These are phyloP conservation scores for Corinectria fuckeliana DNA, from an alignment of 2,329 filamentous ascomycete species.

Conservation along the genomic window DNA sequence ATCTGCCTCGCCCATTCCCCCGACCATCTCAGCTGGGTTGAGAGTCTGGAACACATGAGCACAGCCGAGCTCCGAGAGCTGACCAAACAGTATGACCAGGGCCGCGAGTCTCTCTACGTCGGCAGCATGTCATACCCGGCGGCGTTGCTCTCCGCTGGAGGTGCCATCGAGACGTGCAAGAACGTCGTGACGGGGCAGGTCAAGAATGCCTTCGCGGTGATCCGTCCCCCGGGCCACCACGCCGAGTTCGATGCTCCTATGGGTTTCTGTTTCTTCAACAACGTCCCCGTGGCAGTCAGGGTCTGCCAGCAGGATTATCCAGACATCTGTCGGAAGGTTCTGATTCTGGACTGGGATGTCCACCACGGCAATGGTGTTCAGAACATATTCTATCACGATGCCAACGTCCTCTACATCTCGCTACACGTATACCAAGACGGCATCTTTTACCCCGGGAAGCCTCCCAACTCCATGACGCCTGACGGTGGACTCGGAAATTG, in stretches of 20 bases:
- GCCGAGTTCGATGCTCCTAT: conserved; percentile 86
- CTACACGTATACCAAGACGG: conserved; percentile 88
- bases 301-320: conserved; percentile 85
- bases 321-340: conserved; percentile 81
- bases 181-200: conserved; percentile 84
- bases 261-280: conserved; percentile 98
- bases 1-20: conserved; percentile 79
- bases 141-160: conserved; percentile 84
- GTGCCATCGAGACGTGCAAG: conserved; percentile 94
- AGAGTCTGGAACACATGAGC: conserved; percentile 58
- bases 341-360: conserved; percentile 92
- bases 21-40: conserved; percentile 82
- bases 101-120: conserved; percentile 81
- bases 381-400: conserved; percentile 93
- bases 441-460: conserved; percentile 79
- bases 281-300: conserved; percentile 90
- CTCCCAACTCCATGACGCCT: conserved; percentile 61
- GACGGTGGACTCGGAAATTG: conserved; percentile 68
- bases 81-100: conserved; percentile 66
- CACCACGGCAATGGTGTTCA: conserved; percentile 91
- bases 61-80: conserved; percentile 72
- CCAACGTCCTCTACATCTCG: conserved; percentile 95
- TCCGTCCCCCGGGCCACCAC: conserved; percentile 93
- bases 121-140: conserved; percentile 82
- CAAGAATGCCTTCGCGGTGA: conserved; percentile 95